Evolutionary conservation across 1,284 basidiomycete species (phyloP).

Genomic region (Macrocystidia cucumis): DNA sequence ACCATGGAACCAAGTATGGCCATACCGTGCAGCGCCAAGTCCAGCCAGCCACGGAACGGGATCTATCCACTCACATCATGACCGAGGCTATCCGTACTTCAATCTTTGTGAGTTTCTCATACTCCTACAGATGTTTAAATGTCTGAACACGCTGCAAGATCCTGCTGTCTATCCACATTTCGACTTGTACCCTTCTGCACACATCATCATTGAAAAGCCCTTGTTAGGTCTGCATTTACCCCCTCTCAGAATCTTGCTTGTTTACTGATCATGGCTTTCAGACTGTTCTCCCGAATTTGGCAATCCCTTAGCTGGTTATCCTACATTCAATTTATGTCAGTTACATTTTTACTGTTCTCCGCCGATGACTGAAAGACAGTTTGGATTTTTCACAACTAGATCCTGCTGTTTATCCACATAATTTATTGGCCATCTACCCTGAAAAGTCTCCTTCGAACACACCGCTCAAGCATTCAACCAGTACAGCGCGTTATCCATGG

Average conservation of each 20-base stretch:
- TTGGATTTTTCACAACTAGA: slow-evolving; percentile 11
- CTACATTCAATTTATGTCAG: slow-evolving; percentile 9
- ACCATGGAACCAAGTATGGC: not conserved
- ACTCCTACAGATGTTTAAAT: not conserved
- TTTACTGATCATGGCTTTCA: slow-evolving; percentile 3
- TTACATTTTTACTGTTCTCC: not conserved
- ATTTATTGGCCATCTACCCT: no score
- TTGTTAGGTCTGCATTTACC: not conserved
- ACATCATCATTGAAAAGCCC: not conserved
- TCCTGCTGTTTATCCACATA: slow-evolving; percentile 25
- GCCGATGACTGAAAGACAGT: not conserved
- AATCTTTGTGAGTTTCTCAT: slow-evolving; percentile 20
- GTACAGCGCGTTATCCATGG: no score
- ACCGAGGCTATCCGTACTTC: slow-evolving; percentile 16
- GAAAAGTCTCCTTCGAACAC: no score
- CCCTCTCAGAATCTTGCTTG: not conserved
- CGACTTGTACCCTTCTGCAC: slow-evolving; percentile 4
- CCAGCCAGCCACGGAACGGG: no score
- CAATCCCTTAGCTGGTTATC: slow-evolving; percentile 3
- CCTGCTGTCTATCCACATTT: slow-evolving; percentile 9
- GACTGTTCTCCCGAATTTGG: not conserved
- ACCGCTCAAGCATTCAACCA: no score
- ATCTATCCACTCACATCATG: not conserved
- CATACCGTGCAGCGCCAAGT: not conserved
- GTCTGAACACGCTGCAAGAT: slow-evolving; percentile 9